Percentiles rank a stretch among this genome's conserved stretches.
Evolutionary conservation across 2,329 filamentous ascomycete genomes (phyloP).

Genomic region (Neonectria punicea): DNA sequence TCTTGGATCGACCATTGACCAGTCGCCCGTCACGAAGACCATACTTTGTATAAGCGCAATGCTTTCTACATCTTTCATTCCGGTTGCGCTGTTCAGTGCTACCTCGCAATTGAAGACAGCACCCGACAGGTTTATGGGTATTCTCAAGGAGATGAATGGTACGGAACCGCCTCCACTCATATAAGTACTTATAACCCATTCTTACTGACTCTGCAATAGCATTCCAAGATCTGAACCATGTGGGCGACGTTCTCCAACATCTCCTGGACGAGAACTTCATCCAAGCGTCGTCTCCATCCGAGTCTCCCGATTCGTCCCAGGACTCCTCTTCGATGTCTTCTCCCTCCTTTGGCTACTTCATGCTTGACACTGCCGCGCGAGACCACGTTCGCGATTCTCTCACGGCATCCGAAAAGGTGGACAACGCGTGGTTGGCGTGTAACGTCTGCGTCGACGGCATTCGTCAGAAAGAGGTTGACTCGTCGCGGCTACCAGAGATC

Average conservation of each 20-base stretch:
- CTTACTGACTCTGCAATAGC: slow-evolving; percentile 1
- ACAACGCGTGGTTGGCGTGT: slow-evolving; percentile 22
- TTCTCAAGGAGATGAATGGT: slow-evolving; percentile 22
- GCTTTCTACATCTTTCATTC: slow-evolving; percentile 15
- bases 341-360: slow-evolving; percentile 16
- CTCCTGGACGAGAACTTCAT: slow-evolving; percentile 19
- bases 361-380: slow-evolving; percentile 14
- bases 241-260: slow-evolving; percentile 21
- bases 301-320: slow-evolving; percentile 19
- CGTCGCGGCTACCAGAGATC: slow-evolving; percentile 15
- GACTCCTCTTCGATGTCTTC: slow-evolving; percentile 11
- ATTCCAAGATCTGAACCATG: slow-evolving; percentile 17
- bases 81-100: slow-evolving; percentile 17
- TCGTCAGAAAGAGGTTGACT: slow-evolving; percentile 20
- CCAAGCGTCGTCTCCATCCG: slow-evolving; percentile 7
- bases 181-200: neutral
- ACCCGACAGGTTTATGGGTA: slow-evolving; percentile 14
- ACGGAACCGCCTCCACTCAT: neutral
- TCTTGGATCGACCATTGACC: slow-evolving; percentile 17
- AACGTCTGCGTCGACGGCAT: slow-evolving; percentile 20
- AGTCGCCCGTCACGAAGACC: slow-evolving; percentile 18
- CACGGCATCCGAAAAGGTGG: slow-evolving; percentile 10
- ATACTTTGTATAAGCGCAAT: slow-evolving; percentile 21
- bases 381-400: slow-evolving; percentile 20
- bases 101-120: slow-evolving; percentile 18